These are phyloP conservation scores for Rossbeevera mucosa DNA, from an alignment of 768 basidiomycete species.

Conservation along the genomic window DNA sequence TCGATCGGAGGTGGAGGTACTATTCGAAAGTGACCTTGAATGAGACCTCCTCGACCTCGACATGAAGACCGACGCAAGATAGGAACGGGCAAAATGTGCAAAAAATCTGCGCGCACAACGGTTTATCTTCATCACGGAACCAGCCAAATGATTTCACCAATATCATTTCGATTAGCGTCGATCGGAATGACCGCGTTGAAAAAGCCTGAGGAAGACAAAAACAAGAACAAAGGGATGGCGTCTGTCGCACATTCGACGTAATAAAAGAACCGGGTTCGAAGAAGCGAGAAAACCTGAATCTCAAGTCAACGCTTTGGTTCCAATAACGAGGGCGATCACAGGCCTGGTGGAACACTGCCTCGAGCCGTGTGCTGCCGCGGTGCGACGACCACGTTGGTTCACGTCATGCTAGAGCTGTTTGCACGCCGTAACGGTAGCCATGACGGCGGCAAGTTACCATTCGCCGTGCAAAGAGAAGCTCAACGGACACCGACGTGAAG, in stretches of 20 bases:
- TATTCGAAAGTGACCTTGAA: neutral
- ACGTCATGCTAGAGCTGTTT: neutral
- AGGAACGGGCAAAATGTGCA: neutral
- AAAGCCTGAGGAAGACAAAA: neutral
- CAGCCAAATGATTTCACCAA: neutral
- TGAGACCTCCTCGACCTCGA: neutral
- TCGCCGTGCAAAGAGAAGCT: neutral
- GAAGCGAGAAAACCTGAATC: neutral
- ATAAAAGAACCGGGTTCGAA: neutral
- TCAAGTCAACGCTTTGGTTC: neutral
- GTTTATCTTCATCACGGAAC: neutral
- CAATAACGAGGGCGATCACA: neutral
- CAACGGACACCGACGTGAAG: neutral
- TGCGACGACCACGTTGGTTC: neutral
- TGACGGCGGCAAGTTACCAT: neutral
- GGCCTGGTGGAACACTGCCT: neutral
- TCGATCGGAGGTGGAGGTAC: neutral
- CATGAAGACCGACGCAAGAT: neutral
- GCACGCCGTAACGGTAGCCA: neutral
- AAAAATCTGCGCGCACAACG: neutral
- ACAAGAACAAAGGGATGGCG: neutral
- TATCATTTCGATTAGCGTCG: neutral
- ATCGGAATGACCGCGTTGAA: neutral
- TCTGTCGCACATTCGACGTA: neutral
- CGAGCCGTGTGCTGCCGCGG: neutral